A percentile compares a stretch with the other conserved stretches of the same genome.
phyloP scores from a whole-genome alignment of 2,329 filamentous ascomycete species.

The Epichloe typhina region DNA sequence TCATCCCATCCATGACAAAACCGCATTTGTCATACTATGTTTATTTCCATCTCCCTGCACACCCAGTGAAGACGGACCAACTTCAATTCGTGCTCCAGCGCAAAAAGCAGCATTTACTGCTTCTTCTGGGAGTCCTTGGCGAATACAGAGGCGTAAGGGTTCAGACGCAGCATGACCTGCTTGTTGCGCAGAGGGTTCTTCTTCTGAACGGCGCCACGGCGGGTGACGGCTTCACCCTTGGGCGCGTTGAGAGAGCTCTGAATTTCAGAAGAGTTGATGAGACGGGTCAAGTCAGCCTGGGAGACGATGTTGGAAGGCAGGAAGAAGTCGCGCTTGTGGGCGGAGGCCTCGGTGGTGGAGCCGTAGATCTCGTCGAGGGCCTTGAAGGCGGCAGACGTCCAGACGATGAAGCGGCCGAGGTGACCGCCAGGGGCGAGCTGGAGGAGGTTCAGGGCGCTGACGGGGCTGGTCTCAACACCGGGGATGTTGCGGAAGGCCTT shows the following conservation, averaged over 20 bases:
- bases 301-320: conserved; percentile 84
- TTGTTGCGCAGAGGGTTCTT: conserved; percentile 99
- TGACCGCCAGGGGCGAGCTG: conserved; percentile 98
- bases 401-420: conserved; percentile 97
- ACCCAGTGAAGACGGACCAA: conserved; percentile 21
- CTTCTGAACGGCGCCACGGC: conserved; percentile 90
- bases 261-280: conserved; percentile 99
- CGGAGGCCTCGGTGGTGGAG: conserved; percentile 74
- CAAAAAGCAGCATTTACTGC: conserved; percentile 13
- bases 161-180: conserved; percentile 95
- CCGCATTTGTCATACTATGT: background rate
- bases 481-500: conserved; percentile 97
- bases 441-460: conserved; percentile 93
- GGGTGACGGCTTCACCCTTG: conserved; percentile 80
- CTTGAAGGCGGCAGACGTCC: conserved; percentile 94
- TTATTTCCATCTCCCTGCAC: conserved; percentile 19
- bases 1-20: background rate
- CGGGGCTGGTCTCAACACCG: conserved; percentile 91
- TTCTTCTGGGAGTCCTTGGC: conserved; percentile 47
- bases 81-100: background rate
- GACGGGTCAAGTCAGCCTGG: conserved; percentile 88
- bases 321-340: conserved; percentile 98
- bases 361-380: conserved; percentile 96
- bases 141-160: conserved; percentile 92
- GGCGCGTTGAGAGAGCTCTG: conserved; percentile 89